Percentiles rank a stretch among this genome's conserved stretches.
Evolutionary conservation across 164 flowering plant species (phyloP).

Genomic region (Platanus orientalis): DNA sequence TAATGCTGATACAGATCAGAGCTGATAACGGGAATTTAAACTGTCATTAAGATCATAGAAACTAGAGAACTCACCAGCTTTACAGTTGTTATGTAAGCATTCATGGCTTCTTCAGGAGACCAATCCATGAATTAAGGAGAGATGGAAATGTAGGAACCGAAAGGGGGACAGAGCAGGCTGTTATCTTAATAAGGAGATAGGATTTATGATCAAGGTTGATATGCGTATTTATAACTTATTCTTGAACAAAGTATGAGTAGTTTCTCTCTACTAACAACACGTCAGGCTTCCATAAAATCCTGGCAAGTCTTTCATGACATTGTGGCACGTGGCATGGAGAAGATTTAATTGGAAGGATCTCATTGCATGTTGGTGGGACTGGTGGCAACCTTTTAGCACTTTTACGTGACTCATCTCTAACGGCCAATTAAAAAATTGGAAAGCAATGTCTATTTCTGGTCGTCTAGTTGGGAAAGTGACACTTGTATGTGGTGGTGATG

Average conservation of each 20-base stretch:
- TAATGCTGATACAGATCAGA: not conserved
- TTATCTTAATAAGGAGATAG: no score
- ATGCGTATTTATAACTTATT: not conserved
- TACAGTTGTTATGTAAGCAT: slow-evolving; percentile 8
- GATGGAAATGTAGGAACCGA: not conserved
- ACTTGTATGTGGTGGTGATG: no score
- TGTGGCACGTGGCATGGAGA: not conserved
- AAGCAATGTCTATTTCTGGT: no score
- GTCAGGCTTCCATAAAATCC: no score
- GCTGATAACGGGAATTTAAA: not conserved
- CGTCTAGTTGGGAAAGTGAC: no score
- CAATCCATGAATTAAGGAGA: not conserved
- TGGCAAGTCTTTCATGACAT: not conserved
- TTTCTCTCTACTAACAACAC: not conserved
- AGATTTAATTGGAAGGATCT: not conserved
- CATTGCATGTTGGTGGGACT: not conserved
- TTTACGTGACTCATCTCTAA: slow-evolving; percentile 1
- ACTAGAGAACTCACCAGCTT: not conserved
- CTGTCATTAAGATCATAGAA: not conserved
- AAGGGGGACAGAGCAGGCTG: no score
- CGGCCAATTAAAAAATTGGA: not conserved
- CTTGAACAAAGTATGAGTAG: not conserved
- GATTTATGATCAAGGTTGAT: no score
- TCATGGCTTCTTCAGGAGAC: slow-evolving; percentile 11
- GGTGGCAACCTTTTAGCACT: not conserved